Evolutionary conservation across 345 rosid species (phyloP).

Genomic region (Murraya paniculata): DNA sequence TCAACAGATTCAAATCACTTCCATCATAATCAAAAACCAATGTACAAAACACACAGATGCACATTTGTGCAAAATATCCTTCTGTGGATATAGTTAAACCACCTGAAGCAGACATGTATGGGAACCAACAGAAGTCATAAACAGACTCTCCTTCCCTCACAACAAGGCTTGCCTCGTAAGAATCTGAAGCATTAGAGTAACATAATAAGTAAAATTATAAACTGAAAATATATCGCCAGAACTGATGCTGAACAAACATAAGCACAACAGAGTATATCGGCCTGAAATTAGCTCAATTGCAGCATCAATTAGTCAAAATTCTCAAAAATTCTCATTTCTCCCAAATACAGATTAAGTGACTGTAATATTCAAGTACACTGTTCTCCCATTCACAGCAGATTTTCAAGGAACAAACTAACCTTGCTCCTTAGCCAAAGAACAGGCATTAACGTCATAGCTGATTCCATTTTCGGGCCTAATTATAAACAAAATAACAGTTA

Average conservation of each 20-base stretch:
- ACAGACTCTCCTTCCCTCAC: constrained; percentile 88
- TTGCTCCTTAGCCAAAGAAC: constrained; percentile 31
- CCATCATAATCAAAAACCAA: background rate
- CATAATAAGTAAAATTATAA: background rate
- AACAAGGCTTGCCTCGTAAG: constrained; percentile 59
- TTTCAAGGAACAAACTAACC: constrained; percentile 26
- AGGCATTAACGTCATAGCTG: constrained; percentile 17
- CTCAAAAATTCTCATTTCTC: background rate
- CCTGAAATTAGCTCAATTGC: background rate
- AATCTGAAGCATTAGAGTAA: constrained; percentile 50
- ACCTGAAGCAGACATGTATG: constrained; percentile 91
- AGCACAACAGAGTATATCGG: background rate
- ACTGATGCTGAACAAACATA: background rate
- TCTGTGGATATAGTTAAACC: background rate
- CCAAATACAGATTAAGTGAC: background rate
- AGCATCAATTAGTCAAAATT: background rate
- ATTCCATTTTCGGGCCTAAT: constrained; percentile 51
- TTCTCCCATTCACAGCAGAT: background rate
- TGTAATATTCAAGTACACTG: no score
- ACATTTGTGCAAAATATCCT: background rate
- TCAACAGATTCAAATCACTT: constrained; percentile 11
- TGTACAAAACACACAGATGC: background rate
- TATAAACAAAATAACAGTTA: background rate
- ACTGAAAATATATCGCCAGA: background rate
- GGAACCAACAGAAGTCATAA: constrained; percentile 96